These are phyloP conservation scores for Streptanthus diversifolius DNA, from an alignment of 345 rosid genomes.

Conservation along the genomic window DNA sequence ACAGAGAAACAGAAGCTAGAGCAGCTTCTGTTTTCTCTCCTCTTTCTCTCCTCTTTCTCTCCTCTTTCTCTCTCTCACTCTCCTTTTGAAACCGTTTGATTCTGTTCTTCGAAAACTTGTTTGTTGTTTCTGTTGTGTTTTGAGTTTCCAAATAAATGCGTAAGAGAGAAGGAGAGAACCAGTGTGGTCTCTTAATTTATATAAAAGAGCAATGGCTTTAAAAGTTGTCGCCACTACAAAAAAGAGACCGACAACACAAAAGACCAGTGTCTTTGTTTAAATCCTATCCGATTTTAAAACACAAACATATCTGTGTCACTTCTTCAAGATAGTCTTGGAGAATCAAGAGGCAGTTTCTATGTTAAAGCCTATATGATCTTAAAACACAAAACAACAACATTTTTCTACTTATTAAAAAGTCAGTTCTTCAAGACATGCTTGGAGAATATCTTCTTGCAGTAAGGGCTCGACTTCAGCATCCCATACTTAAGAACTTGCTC, in stretches of 20 bases:
- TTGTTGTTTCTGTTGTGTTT: conserved; percentile 20
- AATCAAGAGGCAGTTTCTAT: conserved; percentile 21
- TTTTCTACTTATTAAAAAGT: background rate
- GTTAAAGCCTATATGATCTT: background rate
- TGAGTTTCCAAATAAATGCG: conserved; percentile 16
- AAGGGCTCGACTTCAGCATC: conserved; percentile 50
- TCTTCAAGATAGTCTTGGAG: conserved; percentile 48
- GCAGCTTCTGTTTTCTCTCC: background rate
- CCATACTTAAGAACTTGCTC: conserved; percentile 46
- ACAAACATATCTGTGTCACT: conserved; percentile 23
- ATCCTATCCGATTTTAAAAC: background rate
- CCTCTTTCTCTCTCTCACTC: background rate
- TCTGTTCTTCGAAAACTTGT: background rate
- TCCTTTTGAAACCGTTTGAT: conserved; percentile 11
- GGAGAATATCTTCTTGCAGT: conserved; percentile 71
- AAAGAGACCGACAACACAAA: background rate
- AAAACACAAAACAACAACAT: background rate
- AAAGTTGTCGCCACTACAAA: conserved; percentile 1
- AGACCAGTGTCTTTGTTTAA: background rate
- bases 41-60: background rate
- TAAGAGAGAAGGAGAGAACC: conserved; percentile 21
- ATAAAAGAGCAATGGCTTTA: background rate
- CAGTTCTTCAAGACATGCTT: conserved; percentile 48
- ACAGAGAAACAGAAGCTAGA: conserved; percentile 14
- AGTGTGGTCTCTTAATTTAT: conserved; percentile 19